Evolutionary conservation across 768 basidiomycete genomes (phyloP).

Genomic region (Kwoniella dendrophila): DNA sequence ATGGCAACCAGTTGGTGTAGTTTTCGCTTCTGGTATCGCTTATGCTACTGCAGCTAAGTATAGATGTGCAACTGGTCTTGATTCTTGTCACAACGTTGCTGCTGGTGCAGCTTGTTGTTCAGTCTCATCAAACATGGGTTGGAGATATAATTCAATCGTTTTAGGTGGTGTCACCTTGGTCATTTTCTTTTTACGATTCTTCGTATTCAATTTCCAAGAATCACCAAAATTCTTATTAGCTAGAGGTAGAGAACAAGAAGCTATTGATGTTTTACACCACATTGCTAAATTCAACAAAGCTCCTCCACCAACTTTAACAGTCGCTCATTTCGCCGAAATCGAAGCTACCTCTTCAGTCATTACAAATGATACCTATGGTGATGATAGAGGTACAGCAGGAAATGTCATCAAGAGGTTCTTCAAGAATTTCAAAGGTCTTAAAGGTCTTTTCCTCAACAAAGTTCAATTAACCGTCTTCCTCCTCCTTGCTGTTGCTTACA

Average conservation of each 20-base stretch:
- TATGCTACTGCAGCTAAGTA: constrained; percentile 66
- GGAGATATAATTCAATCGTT: constrained; percentile 64
- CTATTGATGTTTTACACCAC: constrained; percentile 59
- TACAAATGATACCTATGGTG: constrained; percentile 5
- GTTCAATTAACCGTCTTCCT: constrained; percentile 48
- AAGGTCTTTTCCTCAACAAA: constrained; percentile 52
- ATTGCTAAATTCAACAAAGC: constrained; percentile 57
- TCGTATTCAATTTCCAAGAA: constrained; percentile 66
- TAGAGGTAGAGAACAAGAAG: constrained; percentile 65
- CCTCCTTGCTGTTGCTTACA: constrained; percentile 52
- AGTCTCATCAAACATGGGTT: constrained; percentile 64
- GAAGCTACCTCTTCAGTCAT: constrained; percentile 36
- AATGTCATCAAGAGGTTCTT: constrained; percentile 30
- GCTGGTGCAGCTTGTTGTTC: constrained; percentile 59
- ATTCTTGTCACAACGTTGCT: constrained; percentile 38
- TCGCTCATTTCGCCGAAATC: constrained; percentile 55
- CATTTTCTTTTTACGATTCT: constrained; percentile 64
- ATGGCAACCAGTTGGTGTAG: constrained; percentile 59
- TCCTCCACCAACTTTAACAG: constrained; percentile 49
- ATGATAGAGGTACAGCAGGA: constrained; percentile 16
- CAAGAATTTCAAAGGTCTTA: constrained; percentile 51
- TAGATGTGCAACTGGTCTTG: constrained; percentile 58
- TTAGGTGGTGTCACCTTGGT: constrained; percentile 59
- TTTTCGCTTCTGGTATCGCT: constrained; percentile 62
- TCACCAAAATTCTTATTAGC: constrained; percentile 67